Evolutionary conservation across 768 basidiomycete species (phyloP).

Genomic region (Amanita fuliginea): DNA sequence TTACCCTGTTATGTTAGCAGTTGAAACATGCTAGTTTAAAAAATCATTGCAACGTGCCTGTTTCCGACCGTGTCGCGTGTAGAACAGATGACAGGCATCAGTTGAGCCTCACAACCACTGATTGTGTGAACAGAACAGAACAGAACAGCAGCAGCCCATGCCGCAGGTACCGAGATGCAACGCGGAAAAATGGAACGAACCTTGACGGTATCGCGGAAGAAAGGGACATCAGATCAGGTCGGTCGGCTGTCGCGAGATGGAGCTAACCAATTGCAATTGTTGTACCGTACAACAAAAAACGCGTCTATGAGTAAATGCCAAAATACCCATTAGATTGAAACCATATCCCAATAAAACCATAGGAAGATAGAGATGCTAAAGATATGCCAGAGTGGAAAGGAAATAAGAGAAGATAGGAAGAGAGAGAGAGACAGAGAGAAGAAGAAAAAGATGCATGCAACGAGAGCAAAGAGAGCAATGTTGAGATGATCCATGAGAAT

Average conservation of each 20-base stretch:
- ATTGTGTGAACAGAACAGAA: neutral
- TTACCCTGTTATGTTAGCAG: neutral
- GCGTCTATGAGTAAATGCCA: slow-evolving; percentile 13
- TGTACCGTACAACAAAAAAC: slow-evolving; percentile 2
- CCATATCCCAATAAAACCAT: slow-evolving; percentile 10
- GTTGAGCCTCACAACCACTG: neutral
- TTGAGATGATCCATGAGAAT: slow-evolving; percentile 7
- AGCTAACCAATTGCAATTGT: slow-evolving; percentile 4
- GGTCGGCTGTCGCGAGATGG: neutral
- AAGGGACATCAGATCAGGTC: neutral
- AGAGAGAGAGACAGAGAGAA: neutral
- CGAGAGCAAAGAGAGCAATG: slow-evolving; percentile 12
- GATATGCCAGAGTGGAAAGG: slow-evolving; percentile 4
- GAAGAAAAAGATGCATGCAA: slow-evolving; percentile 13
- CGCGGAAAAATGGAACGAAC: neutral
- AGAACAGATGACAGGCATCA: neutral
- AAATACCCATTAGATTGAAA: slow-evolving; percentile 14
- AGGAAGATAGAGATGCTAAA: slow-evolving; percentile 11
- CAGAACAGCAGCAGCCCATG: neutral
- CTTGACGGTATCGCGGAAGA: neutral
- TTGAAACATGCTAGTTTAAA: neutral
- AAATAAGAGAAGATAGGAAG: neutral
- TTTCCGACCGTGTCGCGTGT: neutral
- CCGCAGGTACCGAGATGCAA: neutral
- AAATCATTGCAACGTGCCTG: neutral